Base-by-base conservation (phyloP, 257 asterid species). In the Paraleonurus japonicus region DNA sequence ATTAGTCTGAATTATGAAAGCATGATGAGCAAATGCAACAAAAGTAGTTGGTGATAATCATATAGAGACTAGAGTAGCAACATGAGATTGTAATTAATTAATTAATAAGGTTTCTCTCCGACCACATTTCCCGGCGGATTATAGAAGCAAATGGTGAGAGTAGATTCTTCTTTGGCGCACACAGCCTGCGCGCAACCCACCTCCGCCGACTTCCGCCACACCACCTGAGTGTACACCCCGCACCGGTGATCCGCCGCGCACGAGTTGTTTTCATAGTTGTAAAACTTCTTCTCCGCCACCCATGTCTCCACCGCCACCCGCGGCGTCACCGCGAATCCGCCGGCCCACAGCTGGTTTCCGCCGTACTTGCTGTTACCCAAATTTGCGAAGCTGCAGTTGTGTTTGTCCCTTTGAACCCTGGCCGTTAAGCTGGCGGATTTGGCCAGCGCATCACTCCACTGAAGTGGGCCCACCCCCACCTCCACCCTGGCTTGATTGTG, bases 141-240 rank as follows among this genome's bases (percentile, higher is more conserved):
- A 41, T 94, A 94, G 58, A 89, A 69, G 35, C 99, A 94, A 24
- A 94, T 71, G 0, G 98, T 94, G 57, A 94, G 73, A 72, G 81
- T 81, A 27, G 90, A 32, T 5, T 24, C 61, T 1, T 81, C 83
- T 24, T 86, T 81, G 0, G 76, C 5, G 24, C 98, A 94, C 5
- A 63, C 58, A 26, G 90, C 96, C 65, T 82, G 88, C 0, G 89
- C 96, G 60, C 96, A 94, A 0, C 99, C 99, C 78, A 94, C 15
- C 61, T 89, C 94, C 54, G 24, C 6, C 32, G 99, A 77, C 48
- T 85, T 69, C 88, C 54, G 80, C 98, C 99, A 94, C 75, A 94
- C 96, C 61, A 94, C 92, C 84, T 94, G 99, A 0, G 99, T 94
- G 76, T 94, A 94, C 32, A 87, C 96, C 16, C 96, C 98, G 50